Percentiles rank a stretch among this genome's conserved stretches.
phyloP scores from a whole-genome alignment of 2,329 filamentous ascomycete species.

The Arachnopeziza araneosa region DNA sequence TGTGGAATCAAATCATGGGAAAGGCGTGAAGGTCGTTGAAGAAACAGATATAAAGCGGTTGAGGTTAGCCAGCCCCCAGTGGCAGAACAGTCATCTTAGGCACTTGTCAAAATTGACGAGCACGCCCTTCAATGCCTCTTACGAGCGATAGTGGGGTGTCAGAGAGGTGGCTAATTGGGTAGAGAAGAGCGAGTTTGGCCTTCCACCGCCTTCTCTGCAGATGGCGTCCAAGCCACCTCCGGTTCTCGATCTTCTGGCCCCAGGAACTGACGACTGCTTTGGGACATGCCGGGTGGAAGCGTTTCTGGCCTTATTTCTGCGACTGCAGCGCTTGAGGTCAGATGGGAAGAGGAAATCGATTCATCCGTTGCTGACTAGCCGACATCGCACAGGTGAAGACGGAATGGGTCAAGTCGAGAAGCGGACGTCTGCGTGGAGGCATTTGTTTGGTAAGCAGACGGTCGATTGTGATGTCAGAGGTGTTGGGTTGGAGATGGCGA shows the following conservation, averaged over 20 bases:
- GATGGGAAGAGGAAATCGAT: not conserved
- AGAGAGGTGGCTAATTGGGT: not conserved
- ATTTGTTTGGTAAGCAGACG: not conserved
- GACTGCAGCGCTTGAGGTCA: not conserved
- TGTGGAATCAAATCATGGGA: conserved; percentile 10
- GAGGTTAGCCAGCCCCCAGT: not conserved
- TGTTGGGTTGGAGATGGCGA: not conserved
- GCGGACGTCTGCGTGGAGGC: not conserved
- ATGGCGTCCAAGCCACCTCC: not conserved
- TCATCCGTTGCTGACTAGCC: conserved; percentile 5
- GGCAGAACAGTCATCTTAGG: not conserved
- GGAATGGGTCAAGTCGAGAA: not conserved
- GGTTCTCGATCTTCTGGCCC: not conserved
- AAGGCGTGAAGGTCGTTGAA: conserved; percentile 16
- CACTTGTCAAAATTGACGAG: not conserved
- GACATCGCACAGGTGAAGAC: not conserved
- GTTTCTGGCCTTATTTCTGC: not conserved
- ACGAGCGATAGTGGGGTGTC: not conserved
- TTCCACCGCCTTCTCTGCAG: not conserved
- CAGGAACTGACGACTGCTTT: not conserved
- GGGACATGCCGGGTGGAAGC: not conserved
- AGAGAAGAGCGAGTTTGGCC: not conserved
- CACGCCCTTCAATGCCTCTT: not conserved
- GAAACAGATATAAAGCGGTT: not conserved
- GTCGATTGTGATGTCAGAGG: not conserved